Evolutionary conservation across 352 stramenopile species (phyloP).

Genomic region (Pythium folliculosum): DNA sequence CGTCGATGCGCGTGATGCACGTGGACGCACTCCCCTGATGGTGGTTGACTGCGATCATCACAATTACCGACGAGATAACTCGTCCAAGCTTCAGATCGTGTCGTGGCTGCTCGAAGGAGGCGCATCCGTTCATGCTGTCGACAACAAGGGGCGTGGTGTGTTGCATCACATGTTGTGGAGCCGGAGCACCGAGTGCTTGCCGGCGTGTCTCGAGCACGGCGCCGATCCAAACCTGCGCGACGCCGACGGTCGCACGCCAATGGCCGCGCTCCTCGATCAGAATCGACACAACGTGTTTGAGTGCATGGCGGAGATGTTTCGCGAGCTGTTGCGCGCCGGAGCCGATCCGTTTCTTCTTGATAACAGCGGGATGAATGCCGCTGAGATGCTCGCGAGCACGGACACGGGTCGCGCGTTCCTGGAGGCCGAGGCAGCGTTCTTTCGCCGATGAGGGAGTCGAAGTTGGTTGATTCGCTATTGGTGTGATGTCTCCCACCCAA

Average conservation of each 20-base stretch:
- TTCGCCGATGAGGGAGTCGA: background rate
- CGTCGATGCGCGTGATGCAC: background rate
- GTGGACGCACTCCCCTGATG: conserved; percentile 1
- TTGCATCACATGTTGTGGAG: background rate
- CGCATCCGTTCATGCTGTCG: background rate
- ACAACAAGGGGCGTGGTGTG: background rate
- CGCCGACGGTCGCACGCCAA: conserved; percentile 1
- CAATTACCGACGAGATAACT: too few species aligned
- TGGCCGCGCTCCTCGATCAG: background rate
- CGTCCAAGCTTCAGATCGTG: too few species aligned
- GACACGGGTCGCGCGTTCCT: background rate
- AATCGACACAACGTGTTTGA: background rate
- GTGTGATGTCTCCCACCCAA: too few species aligned
- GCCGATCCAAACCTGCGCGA: conserved; percentile 20
- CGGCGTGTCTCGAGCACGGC: conserved; percentile 13
- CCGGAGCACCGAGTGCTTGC: background rate
- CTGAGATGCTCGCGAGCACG: background rate
- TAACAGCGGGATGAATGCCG: background rate
- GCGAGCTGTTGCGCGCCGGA: background rate
- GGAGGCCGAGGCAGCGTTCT: background rate
- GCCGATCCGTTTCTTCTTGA: conserved; percentile 6
- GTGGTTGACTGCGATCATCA: too few species aligned
- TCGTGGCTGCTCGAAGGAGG: background rate
- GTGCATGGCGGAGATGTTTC: background rate
- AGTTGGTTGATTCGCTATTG: background rate